These are phyloP conservation scores for Podaxis sp. DNA, from an alignment of 768 basidiomycete species.

Conservation along the genomic window DNA sequence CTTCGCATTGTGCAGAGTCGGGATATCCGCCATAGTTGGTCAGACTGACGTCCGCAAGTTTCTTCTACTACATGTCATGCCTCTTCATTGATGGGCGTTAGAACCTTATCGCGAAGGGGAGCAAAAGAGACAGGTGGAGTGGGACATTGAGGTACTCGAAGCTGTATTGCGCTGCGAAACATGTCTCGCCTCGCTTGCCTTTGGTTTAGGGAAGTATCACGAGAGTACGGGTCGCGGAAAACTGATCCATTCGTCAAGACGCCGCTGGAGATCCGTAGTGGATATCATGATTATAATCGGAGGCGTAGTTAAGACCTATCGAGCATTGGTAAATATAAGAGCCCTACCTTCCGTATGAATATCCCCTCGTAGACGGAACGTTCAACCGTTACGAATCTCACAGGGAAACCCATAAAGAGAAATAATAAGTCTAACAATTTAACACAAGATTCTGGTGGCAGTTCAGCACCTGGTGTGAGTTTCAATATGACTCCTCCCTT, in stretches of 20 bases:
- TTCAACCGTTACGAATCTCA: too few relatives aligned
- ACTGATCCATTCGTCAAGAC: constrained; percentile 46
- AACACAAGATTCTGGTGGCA: too few relatives aligned
- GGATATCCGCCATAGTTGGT: constrained; percentile 27
- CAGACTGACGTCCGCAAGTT: constrained; percentile 42
- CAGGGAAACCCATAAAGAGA: too few relatives aligned
- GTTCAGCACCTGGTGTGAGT: too few relatives aligned
- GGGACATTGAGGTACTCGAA: not conserved
- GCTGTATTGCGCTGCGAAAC: too few relatives aligned
- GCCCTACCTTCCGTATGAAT: constrained; percentile 60
- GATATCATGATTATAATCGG: not conserved
- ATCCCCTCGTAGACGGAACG: constrained; percentile 58
- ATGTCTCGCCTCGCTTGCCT: too few relatives aligned
- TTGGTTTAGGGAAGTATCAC: constrained; percentile 38
- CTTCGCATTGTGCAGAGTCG: constrained; percentile 29
- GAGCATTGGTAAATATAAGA: constrained; percentile 65
- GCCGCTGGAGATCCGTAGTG: constrained; percentile 29
- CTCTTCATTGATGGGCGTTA: not conserved
- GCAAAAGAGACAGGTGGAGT: not conserved
- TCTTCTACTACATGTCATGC: constrained; percentile 16
- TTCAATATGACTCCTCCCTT: too few relatives aligned
- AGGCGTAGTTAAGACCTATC: constrained; percentile 30
- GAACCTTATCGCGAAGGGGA: too few relatives aligned
- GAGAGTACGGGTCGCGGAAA: constrained; percentile 49
- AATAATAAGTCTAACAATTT: too few relatives aligned